Percentiles rank a stretch among this genome's conserved stretches.
These are phyloP conservation scores for Corchorus olitorius DNA, from an alignment of 345 rosid genomes.

Conservation along the genomic window DNA sequence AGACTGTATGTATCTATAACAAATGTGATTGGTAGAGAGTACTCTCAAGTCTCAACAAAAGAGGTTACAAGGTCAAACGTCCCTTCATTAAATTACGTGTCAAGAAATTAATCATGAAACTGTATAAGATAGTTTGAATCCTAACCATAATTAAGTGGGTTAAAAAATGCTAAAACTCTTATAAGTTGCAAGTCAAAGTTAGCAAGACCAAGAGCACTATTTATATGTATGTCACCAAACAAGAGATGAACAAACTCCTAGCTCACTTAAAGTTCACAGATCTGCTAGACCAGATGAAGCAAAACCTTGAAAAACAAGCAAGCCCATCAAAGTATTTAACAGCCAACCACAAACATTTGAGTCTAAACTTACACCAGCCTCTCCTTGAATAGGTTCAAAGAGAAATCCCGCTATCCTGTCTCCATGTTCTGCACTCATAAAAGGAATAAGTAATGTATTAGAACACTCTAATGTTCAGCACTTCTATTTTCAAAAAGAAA, in stretches of 20 bases:
- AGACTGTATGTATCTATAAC: not conserved
- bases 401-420: conserved; percentile 87
- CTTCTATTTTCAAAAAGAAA: not conserved
- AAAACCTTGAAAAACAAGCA: not conserved
- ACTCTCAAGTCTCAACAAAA: not conserved
- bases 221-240: not conserved
- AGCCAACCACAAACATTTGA: not conserved
- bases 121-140: not conserved
- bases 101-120: not conserved
- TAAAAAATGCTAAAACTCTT: not conserved
- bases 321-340: not conserved
- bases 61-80: not conserved
- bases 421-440: conserved; percentile 62
- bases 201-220: not conserved
- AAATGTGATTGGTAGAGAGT: not conserved
- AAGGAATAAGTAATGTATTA: conserved; percentile 1
- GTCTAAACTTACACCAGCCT: conserved; percentile 82
- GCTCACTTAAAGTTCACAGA: conserved; percentile 3
- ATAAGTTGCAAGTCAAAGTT: not conserved
- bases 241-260: not conserved
- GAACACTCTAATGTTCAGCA: not conserved
- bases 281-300: not conserved
- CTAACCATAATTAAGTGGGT: not conserved
- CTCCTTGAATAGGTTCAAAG: conserved; percentile 98
- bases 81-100: not conserved